These are phyloP conservation scores for Alternaria sp. DNA, from an alignment of 2,329 filamentous ascomycete genomes.

Conservation along the genomic window DNA sequence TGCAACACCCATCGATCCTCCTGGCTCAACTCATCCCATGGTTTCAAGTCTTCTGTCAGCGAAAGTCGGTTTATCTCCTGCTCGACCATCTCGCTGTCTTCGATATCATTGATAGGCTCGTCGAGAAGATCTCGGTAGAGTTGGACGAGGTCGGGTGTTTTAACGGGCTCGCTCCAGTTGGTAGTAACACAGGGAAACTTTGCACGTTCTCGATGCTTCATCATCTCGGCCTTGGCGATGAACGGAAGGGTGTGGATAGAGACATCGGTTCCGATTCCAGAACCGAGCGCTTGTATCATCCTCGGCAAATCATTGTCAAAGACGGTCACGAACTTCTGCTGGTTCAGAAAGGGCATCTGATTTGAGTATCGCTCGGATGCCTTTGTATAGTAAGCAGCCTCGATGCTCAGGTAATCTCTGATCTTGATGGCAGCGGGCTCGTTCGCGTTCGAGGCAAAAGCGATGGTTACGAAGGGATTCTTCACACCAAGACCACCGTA, in stretches of 20 bases:
- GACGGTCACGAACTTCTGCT: rapidly evolving
- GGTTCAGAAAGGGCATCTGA: too few species aligned
- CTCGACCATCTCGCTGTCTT: not conserved
- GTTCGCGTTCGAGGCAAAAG: not conserved
- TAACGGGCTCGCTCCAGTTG: too few species aligned
- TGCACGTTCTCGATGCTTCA: too few species aligned
- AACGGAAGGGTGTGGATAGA: too few species aligned
- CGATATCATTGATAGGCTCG: not conserved
- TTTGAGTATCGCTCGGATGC: not conserved
- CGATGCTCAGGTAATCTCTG: not conserved
- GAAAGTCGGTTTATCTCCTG: not conserved
- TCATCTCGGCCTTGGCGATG: too few species aligned
- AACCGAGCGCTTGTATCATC: too few species aligned
- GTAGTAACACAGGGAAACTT: too few species aligned
- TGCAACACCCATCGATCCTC: slow-evolving; percentile 39
- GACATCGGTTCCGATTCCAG: too few species aligned
- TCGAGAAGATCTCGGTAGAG: not conserved
- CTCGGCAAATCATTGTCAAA: too few species aligned
- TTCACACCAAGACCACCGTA: not conserved
- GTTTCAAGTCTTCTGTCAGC: rapidly evolving
- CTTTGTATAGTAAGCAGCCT: not conserved
- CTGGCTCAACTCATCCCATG: slow-evolving; percentile 4
- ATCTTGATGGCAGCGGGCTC: not conserved
- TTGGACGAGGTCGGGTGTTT: too few species aligned
- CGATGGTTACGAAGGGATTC: not conserved